Conservation (phyloP, 495 filamentous ascomycete species). For the Neurospora sp. region DNA sequence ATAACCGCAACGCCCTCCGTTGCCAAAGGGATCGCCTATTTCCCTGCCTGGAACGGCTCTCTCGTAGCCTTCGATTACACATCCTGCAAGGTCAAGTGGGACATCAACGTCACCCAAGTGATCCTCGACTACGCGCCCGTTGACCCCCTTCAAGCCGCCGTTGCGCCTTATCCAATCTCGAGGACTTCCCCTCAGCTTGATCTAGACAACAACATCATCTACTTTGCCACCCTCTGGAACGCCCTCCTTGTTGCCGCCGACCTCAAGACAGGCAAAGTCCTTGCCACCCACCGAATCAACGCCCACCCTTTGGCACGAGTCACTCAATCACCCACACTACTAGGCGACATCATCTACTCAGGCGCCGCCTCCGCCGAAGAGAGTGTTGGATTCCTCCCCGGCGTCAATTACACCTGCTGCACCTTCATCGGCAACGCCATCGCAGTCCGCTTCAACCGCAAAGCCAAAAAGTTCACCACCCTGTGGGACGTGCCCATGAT, state of each 20-base stretch:
- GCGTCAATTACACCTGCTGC: slow-evolving; percentile 25
- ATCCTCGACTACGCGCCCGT: slow-evolving; percentile 14
- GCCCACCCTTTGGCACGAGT: slow-evolving; percentile 20
- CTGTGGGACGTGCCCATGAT: slow-evolving; percentile 21
- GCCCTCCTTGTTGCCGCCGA: slow-evolving; percentile 27
- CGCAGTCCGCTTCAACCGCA: slow-evolving; percentile 15
- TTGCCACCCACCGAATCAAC: slow-evolving; percentile 20
- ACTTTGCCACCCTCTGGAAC: slow-evolving; percentile 24
- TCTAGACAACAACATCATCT: slow-evolving; percentile 18
- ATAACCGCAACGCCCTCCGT: slow-evolving; percentile 24
- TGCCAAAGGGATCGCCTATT: slow-evolving; percentile 18
- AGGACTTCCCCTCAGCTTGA: slow-evolving; percentile 23
- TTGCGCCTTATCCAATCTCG: slow-evolving; percentile 2
- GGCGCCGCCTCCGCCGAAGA: slow-evolving; percentile 27
- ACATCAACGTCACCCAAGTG: slow-evolving; percentile 20
- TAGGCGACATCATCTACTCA: slow-evolving; percentile 18
- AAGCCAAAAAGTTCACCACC: slow-evolving; percentile 10
- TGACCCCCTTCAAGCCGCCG: slow-evolving; percentile 2
- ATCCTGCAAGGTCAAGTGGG: slow-evolving; percentile 22
- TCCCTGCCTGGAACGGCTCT: slow-evolving; percentile 26
- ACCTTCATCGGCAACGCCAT: slow-evolving; percentile 25
- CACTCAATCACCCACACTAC: slow-evolving; percentile 22
- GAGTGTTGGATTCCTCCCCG: slow-evolving; percentile 1
- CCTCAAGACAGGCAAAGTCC: slow-evolving; percentile 10
- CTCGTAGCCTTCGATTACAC: slow-evolving; percentile 27